Evolutionary conservation across 2,329 filamentous ascomycete genomes (phyloP).

Genomic region (Hypoxylon sp.): DNA sequence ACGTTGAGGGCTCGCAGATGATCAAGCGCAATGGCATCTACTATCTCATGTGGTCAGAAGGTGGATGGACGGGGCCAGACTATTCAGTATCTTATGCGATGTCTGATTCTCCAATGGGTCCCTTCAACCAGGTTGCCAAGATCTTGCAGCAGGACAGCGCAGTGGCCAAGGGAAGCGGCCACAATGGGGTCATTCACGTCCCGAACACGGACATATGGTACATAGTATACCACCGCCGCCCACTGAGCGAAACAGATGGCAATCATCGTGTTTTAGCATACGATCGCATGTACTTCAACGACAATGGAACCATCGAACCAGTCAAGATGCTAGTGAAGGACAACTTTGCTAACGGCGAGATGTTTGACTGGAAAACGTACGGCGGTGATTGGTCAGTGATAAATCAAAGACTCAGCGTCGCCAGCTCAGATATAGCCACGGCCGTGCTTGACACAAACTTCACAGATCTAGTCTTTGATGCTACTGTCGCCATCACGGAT

Average conservation of each 20-base stretch:
- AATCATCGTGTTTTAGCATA: conserved; percentile 64
- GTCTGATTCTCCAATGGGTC: conserved; percentile 56
- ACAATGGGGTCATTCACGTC: conserved; percentile 58
- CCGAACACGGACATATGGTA: conserved; percentile 58
- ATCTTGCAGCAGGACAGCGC: conserved; percentile 55
- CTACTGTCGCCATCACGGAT: conserved; percentile 44
- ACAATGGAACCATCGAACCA: conserved; percentile 58
- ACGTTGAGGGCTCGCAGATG: conserved; percentile 61
- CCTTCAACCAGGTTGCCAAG: conserved; percentile 56
- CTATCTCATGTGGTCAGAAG: conserved; percentile 62
- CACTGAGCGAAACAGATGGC: conserved; percentile 58
- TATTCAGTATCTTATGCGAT: conserved; percentile 62
- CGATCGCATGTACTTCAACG: conserved; percentile 63
- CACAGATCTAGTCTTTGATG: conserved; percentile 52
- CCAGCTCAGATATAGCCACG: conserved; percentile 38
- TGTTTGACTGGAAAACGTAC: conserved; percentile 55
- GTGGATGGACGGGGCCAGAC: conserved; percentile 61
- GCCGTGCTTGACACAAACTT: conserved; percentile 57
- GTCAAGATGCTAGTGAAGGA: conserved; percentile 61
- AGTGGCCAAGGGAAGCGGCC: conserved; percentile 56
- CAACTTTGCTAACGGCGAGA: conserved; percentile 57
- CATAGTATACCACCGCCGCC: conserved; percentile 62
- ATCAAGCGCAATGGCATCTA: conserved; percentile 58
- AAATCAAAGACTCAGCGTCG: conserved; percentile 48
- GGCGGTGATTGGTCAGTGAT: conserved; percentile 48